These are phyloP conservation scores for Tolypocladium paradoxum DNA, from an alignment of 2,329 filamentous ascomycete genomes.

Conservation along the genomic window DNA sequence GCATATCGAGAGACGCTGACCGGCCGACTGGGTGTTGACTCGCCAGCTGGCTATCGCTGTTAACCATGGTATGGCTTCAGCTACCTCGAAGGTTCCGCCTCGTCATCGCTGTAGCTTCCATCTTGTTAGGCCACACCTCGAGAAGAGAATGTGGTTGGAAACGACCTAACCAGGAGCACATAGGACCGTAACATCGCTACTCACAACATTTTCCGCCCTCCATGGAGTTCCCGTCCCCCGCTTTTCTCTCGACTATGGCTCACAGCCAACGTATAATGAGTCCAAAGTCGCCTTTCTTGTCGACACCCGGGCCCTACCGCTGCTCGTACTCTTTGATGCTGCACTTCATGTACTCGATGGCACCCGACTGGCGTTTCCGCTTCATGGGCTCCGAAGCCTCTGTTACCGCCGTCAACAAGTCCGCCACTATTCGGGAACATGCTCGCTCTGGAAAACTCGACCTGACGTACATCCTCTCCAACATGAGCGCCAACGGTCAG, in stretches of 20 bases:
- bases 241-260: neutral
- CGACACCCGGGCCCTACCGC: slow-evolving; percentile 37
- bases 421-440: slow-evolving; percentile 33
- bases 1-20: too few species aligned
- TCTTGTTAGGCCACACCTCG: too few species aligned
- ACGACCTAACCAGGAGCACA: neutral
- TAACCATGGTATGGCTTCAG: too few species aligned
- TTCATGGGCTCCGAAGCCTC: slow-evolving; percentile 42
- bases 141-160: too few species aligned
- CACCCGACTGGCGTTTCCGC: slow-evolving; percentile 45
- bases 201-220: neutral
- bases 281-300: slow-evolving; percentile 43
- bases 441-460: slow-evolving; percentile 36
- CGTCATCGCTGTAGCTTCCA: neutral
- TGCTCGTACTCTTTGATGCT: slow-evolving; percentile 42
- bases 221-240: neutral
- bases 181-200: neutral
- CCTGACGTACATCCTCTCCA: slow-evolving; percentile 38
- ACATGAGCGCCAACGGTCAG: slow-evolving; percentile 38
- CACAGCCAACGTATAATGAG: neutral
- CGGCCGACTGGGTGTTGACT: too few species aligned
- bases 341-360: slow-evolving; percentile 45
- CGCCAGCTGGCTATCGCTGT: too few species aligned
- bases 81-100: too few species aligned
- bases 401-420: slow-evolving; percentile 31